These are phyloP conservation scores for Penicillium paxilli DNA, from an alignment of 495 filamentous ascomycete species.

Conservation along the genomic window DNA sequence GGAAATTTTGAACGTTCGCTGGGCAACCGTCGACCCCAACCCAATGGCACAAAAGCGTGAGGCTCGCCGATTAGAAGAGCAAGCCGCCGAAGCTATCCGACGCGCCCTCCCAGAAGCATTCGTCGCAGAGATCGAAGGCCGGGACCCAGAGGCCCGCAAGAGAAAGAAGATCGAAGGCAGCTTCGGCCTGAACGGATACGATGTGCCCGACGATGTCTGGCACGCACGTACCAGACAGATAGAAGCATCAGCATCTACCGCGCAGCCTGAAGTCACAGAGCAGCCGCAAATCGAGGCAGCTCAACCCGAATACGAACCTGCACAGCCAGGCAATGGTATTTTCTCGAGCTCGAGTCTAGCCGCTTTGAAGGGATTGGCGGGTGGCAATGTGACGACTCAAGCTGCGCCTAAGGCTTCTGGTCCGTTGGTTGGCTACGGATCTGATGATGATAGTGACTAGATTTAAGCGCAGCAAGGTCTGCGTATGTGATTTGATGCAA, in stretches of 20 bases:
- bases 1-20: conserved; percentile 93
- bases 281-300: conserved; percentile 43
- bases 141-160: conserved; percentile 82
- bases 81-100: conserved; percentile 95
- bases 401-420: conserved; percentile 45
- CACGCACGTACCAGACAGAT: conserved; percentile 65
- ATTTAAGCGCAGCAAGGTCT: not conserved
- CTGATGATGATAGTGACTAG: conserved; percentile 77
- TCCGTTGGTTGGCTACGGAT: conserved; percentile 85
- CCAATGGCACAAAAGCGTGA: conserved; percentile 93
- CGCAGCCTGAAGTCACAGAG: conserved; percentile 45
- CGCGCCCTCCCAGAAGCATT: conserved; percentile 88
- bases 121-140: conserved; percentile 91
- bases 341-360: conserved; percentile 79
- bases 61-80: conserved; percentile 86
- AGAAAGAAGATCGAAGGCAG: conserved; percentile 85
- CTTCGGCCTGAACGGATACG: conserved; percentile 88
- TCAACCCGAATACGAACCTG: conserved; percentile 11
- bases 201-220: conserved; percentile 92
- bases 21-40: conserved; percentile 96
- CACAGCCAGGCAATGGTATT: conserved; percentile 57
- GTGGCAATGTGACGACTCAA: conserved; percentile 39
- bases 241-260: conserved; percentile 37
- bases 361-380: conserved; percentile 58
- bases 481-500: not conserved